Evolutionary conservation across 805 yeast genomes (phyloP), one percentile per base, ranked within the genome.

Genomic region (Candida maesae): DNA sequence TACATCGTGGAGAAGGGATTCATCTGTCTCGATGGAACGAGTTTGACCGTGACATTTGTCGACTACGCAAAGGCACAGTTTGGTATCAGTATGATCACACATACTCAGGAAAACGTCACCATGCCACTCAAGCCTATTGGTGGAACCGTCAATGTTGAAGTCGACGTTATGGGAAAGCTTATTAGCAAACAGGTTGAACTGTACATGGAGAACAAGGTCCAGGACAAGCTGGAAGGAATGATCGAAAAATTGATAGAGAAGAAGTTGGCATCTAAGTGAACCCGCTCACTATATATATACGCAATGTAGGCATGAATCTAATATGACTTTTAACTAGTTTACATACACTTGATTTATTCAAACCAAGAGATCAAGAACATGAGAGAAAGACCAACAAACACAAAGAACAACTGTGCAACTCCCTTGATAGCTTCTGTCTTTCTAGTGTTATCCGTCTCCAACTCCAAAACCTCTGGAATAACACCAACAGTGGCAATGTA

Each of bases 1-100:
- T 93, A 82, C 60, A 82, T 93, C 45, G 98, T 93, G 10, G 95
- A 88, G 58, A 93, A 93, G 65, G 99, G 99, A 4, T 93, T 91
- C 56, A 83, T 93, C 43, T 79, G 93, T 19, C 66, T 93, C 14
- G 99, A 93, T 59, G 99, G 99, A 26, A 84, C 95, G 1, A 86
- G 96, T 17, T 71, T 93, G 49, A 93, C 99, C 0, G 81, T 93
- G 10, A 87, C 91, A 0, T 70, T 69, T 19, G 97, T 90, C 4
- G 81, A 89, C 58, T 78, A 80, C 51, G 58, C 55, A 6, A 58
- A 51, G 5, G 64, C 58, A 5, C 72, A 75, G 14, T 93, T 93
- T 55, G 76, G 86, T 36, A 87, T 93, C 40, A 86, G 90, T 83
- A 81, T 93, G 83, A 84, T 93, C 42, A 83, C 86, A 30, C 90